Conservation (phyloP, 495 filamentous ascomycete species). For the Trichoderma reesei region DNA sequence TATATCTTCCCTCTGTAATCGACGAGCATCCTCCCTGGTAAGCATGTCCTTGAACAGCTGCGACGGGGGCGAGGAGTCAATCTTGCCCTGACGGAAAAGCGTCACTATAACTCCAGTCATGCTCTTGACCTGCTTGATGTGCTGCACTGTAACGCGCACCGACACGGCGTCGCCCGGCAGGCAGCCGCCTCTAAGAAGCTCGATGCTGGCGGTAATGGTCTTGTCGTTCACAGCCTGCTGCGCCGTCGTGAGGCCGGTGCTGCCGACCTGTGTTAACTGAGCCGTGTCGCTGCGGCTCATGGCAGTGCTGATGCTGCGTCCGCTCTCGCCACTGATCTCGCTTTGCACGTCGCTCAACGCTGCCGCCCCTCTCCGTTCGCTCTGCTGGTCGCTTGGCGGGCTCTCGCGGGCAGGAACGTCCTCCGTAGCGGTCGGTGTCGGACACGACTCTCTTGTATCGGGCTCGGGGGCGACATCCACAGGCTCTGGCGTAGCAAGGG, state of each 20-base stretch:
- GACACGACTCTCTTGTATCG: slow-evolving; percentile 15
- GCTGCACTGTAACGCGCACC: slow-evolving; percentile 70
- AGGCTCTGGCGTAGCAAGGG: slow-evolving; percentile 16
- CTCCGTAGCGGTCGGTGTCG: not conserved
- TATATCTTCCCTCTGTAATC: slow-evolving; percentile 64
- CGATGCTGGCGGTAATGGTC: slow-evolving; percentile 80
- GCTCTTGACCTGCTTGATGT: slow-evolving; percentile 78
- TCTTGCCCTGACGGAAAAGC: slow-evolving; percentile 81
- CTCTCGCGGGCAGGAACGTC: not conserved
- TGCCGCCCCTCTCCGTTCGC: not conserved
- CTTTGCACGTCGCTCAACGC: slow-evolving; percentile 32
- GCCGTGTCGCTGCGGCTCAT: slow-evolving; percentile 2
- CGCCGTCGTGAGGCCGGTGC: slow-evolving; percentile 8
- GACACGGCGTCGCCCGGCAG: slow-evolving; percentile 77
- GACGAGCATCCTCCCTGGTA: slow-evolving; percentile 50
- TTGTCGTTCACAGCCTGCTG: slow-evolving; percentile 34
- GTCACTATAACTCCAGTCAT: slow-evolving; percentile 89
- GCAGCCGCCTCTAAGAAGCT: slow-evolving; percentile 72
- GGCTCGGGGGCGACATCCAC: slow-evolving; percentile 20
- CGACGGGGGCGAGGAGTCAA: slow-evolving; percentile 68
- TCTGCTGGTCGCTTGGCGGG: not conserved
- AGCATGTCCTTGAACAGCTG: slow-evolving; percentile 48
- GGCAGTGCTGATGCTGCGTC: slow-evolving; percentile 29
- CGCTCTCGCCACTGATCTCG: slow-evolving; percentile 38
- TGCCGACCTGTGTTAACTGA: slow-evolving; percentile 6